These are phyloP conservation scores for Paraconiothyrium brasiliense DNA, from an alignment of 2,329 filamentous ascomycete genomes.

Conservation along the genomic window DNA sequence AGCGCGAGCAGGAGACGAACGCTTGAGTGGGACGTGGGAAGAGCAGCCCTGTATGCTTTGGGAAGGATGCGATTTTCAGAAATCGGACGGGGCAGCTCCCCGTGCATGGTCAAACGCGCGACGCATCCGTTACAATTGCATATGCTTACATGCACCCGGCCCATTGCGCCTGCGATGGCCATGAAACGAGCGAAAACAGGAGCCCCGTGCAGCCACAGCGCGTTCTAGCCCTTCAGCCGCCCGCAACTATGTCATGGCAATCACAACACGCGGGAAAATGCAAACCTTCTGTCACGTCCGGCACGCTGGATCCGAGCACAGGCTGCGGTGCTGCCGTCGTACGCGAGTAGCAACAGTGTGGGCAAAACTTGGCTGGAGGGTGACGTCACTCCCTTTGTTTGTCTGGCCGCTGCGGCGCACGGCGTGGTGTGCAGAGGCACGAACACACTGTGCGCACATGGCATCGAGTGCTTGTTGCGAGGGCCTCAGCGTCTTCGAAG, in stretches of 20 bases:
- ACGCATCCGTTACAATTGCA: background rate
- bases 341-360: background rate
- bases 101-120: background rate
- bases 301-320: background rate
- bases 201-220: background rate
- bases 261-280: background rate
- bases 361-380: background rate
- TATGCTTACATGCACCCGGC: too few relatives aligned
- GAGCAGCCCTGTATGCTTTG: too few relatives aligned
- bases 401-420: background rate
- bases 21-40: background rate
- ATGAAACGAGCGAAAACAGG: background rate
- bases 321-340: background rate
- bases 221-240: background rate
- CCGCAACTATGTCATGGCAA: background rate
- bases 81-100: background rate
- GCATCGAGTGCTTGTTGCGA: background rate
- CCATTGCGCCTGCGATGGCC: background rate
- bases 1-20: too few relatives aligned
- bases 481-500: too few relatives aligned
- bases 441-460: background rate
- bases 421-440: background rate
- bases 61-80: too few relatives aligned
- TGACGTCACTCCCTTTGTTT: background rate
- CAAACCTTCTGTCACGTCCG: conserved; percentile 1